phyloP scores from a whole-genome alignment of 495 filamentous ascomycete species.

The Apiosordaria backusii region DNA sequence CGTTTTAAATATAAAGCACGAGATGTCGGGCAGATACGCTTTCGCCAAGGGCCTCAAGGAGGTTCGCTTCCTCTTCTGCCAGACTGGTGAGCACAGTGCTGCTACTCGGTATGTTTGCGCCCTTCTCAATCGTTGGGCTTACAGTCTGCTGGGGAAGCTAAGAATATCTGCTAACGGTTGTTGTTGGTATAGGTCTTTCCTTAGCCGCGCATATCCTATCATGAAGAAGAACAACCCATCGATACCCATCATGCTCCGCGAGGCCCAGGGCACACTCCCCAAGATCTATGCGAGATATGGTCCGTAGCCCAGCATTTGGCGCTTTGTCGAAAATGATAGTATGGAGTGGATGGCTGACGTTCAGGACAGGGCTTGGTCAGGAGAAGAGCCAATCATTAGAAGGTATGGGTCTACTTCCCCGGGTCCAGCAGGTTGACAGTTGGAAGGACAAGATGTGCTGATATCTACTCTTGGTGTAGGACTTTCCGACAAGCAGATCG shows the following conservation, averaged over 20 bases:
- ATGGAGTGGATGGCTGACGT: neutral
- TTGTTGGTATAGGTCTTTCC: constrained; percentile 69
- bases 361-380: constrained; percentile 68
- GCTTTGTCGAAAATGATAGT: neutral
- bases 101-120: constrained; percentile 63
- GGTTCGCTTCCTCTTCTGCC: constrained; percentile 95
- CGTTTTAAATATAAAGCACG: constrained; percentile 11
- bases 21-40: constrained; percentile 88
- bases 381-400: constrained; percentile 81
- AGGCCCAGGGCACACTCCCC: constrained; percentile 76
- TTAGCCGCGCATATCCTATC: constrained; percentile 87
- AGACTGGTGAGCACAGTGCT: constrained; percentile 83
- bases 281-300: constrained; percentile 91
- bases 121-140: too few species aligned
- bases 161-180: constrained; percentile 8
- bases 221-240: constrained; percentile 99
- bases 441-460: constrained; percentile 30
- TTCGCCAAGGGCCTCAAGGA: constrained; percentile 88
- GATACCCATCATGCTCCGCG: constrained; percentile 90
- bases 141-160: neutral
- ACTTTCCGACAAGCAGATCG: constrained; percentile 86
- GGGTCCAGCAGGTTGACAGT: constrained; percentile 65
- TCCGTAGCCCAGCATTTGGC: constrained; percentile 42
- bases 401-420: constrained; percentile 45
- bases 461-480: constrained; percentile 47